Evolutionary conservation across 2,329 filamentous ascomycete genomes (phyloP).

Genomic region (Lachnellula subtilissima): DNA sequence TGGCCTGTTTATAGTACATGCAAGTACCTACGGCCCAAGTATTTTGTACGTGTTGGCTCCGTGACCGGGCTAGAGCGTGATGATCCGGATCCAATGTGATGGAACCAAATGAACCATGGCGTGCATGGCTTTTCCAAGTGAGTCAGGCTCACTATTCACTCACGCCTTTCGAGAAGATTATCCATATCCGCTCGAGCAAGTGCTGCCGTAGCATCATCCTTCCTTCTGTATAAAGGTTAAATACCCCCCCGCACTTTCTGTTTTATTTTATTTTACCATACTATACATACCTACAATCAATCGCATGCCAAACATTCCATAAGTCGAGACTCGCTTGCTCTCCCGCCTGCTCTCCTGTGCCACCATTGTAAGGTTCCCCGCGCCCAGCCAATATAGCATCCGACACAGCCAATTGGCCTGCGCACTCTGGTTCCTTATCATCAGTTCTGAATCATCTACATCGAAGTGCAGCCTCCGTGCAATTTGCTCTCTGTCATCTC

Average conservation of each 20-base stretch:
- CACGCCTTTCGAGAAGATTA: conserved; percentile 7
- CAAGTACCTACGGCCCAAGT: no score
- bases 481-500: neutral
- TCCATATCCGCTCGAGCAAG: neutral
- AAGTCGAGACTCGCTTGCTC: neutral
- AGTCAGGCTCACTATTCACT: conserved; percentile 7
- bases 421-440: neutral
- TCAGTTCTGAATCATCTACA: neutral
- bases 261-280: neutral
- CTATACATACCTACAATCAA: neutral
- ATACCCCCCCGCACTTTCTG: neutral
- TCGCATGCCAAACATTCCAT: neutral
- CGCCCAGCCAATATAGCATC: neutral
- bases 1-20: no score
- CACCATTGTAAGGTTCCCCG: neutral
- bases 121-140: conserved; percentile 8
- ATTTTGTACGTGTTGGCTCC: neutral
- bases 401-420: neutral
- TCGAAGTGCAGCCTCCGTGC: neutral
- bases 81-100: neutral
- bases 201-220: neutral
- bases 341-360: neutral
- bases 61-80: neutral
- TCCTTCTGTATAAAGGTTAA: conserved; percentile 7
- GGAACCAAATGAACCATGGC: neutral